These are phyloP conservation scores for Stromatinia cepivora DNA, from an alignment of 2,329 filamentous ascomycete genomes.

Conservation along the genomic window DNA sequence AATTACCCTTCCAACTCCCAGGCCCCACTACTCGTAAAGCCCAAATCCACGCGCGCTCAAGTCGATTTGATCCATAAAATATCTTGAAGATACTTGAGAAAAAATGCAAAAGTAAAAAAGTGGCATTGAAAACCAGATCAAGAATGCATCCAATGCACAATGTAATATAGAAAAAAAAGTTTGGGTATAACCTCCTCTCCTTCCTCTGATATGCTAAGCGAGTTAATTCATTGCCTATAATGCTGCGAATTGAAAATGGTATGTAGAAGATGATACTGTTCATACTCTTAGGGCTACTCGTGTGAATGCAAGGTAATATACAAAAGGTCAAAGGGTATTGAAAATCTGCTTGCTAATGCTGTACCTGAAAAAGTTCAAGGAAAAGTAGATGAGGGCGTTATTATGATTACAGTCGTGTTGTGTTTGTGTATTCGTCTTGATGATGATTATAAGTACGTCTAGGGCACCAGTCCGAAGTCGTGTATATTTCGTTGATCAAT, in stretches of 20 bases:
- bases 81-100: neutral
- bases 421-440: slow-evolving; percentile 9
- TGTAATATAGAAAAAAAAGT: slow-evolving; percentile 13
- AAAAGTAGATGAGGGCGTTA: neutral
- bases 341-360: neutral
- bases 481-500: slow-evolving; percentile 24
- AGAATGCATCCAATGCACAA: slow-evolving; percentile 10
- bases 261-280: neutral
- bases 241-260: neutral
- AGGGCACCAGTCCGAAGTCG: slow-evolving; percentile 36
- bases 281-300: neutral
- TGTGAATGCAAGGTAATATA: slow-evolving; percentile 10
- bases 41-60: slow-evolving; percentile 4
- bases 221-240: neutral
- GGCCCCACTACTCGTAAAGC: neutral
- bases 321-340: slow-evolving; percentile 11
- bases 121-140: neutral
- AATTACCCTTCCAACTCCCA: neutral
- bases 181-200: slow-evolving; percentile 12
- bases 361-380: neutral
- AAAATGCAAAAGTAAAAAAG: neutral
- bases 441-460: slow-evolving; percentile 18
- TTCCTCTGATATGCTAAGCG: slow-evolving; percentile 7
- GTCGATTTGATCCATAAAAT: neutral
- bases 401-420: slow-evolving; percentile 23